These are phyloP conservation scores for Juglanconis sp. DNA, from an alignment of 2,329 filamentous ascomycete genomes.

Conservation along the genomic window DNA sequence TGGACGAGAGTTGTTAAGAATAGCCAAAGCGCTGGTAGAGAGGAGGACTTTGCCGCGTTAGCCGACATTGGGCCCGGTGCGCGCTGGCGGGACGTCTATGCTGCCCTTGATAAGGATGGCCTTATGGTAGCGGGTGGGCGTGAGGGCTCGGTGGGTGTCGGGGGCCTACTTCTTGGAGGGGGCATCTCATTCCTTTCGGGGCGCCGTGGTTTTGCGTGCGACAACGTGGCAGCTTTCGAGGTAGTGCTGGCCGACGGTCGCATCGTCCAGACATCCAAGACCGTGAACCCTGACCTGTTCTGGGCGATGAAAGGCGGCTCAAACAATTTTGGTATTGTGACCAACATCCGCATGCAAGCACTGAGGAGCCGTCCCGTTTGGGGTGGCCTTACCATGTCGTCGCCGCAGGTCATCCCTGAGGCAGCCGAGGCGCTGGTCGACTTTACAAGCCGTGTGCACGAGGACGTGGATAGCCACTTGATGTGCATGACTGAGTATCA, in stretches of 20 bases:
- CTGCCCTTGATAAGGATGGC: neutral
- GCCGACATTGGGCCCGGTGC: neutral
- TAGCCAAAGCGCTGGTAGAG: neutral
- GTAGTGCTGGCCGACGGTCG: neutral
- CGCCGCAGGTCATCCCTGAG: neutral
- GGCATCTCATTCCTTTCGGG: slow-evolving; percentile 1
- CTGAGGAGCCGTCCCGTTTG: neutral
- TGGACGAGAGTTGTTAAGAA: neutral
- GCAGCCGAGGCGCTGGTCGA: neutral
- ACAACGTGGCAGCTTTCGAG: neutral
- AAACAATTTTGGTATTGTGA: slow-evolving; percentile 28
- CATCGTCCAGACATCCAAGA: neutral
- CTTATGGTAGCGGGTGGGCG: neutral
- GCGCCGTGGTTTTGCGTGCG: neutral
- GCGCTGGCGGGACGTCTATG: slow-evolving; percentile 4
- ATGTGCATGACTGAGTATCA: neutral
- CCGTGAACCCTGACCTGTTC: slow-evolving; percentile 22
- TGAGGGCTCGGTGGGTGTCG: neutral
- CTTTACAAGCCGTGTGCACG: neutral
- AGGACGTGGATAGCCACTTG: neutral
- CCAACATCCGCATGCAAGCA: neutral
- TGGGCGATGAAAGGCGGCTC: slow-evolving; percentile 25
- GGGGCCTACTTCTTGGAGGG: neutral
- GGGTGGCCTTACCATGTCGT: neutral
- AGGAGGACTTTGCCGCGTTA: neutral